Base-by-base conservation (phyloP, 371 early-diverging fungal species). In the Mortierella sp. region DNA sequence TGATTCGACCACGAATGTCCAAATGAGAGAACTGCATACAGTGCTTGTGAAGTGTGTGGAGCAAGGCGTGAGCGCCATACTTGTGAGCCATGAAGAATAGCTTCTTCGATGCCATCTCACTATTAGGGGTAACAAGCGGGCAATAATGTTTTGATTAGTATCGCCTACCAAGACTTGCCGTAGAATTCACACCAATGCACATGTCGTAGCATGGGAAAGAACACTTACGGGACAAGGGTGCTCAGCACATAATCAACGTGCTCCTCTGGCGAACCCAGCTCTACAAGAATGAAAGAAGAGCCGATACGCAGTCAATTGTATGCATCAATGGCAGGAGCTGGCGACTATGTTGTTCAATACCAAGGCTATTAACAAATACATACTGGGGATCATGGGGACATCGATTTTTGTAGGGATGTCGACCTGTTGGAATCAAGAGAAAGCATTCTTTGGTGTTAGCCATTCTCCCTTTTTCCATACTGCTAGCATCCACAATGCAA, bases 51-150 rank as follows among this genome's bases (percentile, higher is more conserved):
- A 84, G 73, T 10, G 78, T 60, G 24, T 72, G 68, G 52, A 81
- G 70, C 76, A 84, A 45, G 4, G 76, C 65, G 28, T 84, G 81
- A 6, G 78, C 72, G 14, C 84, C 84, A 47, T 80, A 84, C 54
- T 84, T 80, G 81, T 84, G 81, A 7, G 78, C 84, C 50, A 84
- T 81, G 55, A 84, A 81, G 38, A 60, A 81, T 14, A 84, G 55
- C 26, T 81, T 73, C 14, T 74, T 74, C 2, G 81, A 81, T 19
- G 77, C 63, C 60, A 58, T 54, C 13, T 57, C 44, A 34, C 84
- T 83, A 34, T 63, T 34, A 28, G 63, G 14, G 48, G 28, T 11
- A 58, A 52, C 5, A 50, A 11, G 54, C n/a, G 9, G 6, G 16
- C 1, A 38, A 38, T 38, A 38, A 5, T 38, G 42, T 38, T n/a